Conservation (phyloP, 352 stramenopile species). For the Globisporangium rhizosaccharum region DNA sequence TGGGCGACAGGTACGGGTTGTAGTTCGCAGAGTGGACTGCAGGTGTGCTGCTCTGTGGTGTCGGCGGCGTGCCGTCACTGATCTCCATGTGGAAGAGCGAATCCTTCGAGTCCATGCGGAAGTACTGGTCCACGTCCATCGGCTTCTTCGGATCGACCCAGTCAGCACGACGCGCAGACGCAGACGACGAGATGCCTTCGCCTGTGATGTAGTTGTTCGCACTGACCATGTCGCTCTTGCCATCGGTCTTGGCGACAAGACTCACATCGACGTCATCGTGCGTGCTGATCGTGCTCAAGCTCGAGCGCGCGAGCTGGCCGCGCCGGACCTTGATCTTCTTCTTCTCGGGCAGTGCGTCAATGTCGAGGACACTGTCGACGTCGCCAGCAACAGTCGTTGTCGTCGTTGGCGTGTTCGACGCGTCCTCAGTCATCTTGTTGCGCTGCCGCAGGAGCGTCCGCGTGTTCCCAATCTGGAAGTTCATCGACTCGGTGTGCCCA, state of each 20-base stretch:
- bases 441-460: constrained; percentile 76
- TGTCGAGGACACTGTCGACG: constrained; percentile 36
- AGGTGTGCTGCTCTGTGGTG: constrained; percentile 14
- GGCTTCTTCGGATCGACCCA: constrained; percentile 17
- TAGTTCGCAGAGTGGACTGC: constrained; percentile 30
- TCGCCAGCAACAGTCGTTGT: constrained; percentile 17
- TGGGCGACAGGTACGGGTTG: constrained; percentile 49
- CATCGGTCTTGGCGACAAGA: constrained; percentile 1
- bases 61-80: constrained; percentile 20
- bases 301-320: constrained; percentile 33
- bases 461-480: constrained; percentile 85
- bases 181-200: constrained; percentile 26
- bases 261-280: constrained; percentile 25
- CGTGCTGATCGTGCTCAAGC: constrained; percentile 30
- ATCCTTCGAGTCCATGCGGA: constrained; percentile 52
- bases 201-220: constrained; percentile 27
- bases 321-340: constrained; percentile 65
- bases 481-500: constrained; percentile 65
- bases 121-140: constrained; percentile 39
- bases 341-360: constrained; percentile 66
- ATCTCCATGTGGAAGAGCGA: constrained; percentile 39
- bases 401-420: constrained; percentile 12
- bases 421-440: constrained; percentile 69
- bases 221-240: constrained; percentile 6
- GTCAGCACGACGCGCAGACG: constrained; percentile 21